A percentile compares a stretch with the other conserved stretches of the same genome.
phyloP scores from a whole-genome alignment of 208 protist genomes.

The Porcisia deanei region DNA sequence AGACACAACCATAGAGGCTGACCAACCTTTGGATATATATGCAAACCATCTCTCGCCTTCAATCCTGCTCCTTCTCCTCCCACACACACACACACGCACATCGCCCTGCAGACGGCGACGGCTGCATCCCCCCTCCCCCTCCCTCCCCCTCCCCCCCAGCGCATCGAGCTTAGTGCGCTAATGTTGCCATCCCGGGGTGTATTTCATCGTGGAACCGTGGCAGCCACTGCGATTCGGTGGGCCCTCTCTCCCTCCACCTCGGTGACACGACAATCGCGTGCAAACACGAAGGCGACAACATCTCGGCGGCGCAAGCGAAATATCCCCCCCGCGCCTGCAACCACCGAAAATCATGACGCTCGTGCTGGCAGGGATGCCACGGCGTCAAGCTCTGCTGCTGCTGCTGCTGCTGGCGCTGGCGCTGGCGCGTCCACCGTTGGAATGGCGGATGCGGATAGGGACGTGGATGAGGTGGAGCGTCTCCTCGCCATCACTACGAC shows the following conservation, averaged over 20 bases:
- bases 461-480: slow-evolving; percentile 28
- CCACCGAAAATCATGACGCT: not conserved
- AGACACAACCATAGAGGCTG: too few relatives aligned
- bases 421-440: not conserved
- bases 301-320: not conserved
- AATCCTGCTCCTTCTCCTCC: not conserved
- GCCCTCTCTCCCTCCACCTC: not conserved
- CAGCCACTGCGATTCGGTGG: slow-evolving; percentile 1
- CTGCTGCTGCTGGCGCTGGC: not conserved
- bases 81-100: not conserved
- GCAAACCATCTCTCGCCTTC: not conserved
- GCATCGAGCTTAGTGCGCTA: not conserved
- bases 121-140: not conserved
- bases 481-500: slow-evolving; percentile 18
- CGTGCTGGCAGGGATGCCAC: not conserved
- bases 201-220: not conserved
- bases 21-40: too few relatives aligned
- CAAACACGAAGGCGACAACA: not conserved
- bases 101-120: not conserved
- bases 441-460: not conserved
- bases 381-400: not conserved
- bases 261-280: not conserved
- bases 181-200: slow-evolving; percentile 6
- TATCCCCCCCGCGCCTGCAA: not conserved
- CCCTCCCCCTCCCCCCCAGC: not conserved